Percentiles rank a stretch among this genome's conserved stretches.
phyloP scores from a whole-genome alignment of 352 stramenopile species.

The Phytophthora tubulina region DNA sequence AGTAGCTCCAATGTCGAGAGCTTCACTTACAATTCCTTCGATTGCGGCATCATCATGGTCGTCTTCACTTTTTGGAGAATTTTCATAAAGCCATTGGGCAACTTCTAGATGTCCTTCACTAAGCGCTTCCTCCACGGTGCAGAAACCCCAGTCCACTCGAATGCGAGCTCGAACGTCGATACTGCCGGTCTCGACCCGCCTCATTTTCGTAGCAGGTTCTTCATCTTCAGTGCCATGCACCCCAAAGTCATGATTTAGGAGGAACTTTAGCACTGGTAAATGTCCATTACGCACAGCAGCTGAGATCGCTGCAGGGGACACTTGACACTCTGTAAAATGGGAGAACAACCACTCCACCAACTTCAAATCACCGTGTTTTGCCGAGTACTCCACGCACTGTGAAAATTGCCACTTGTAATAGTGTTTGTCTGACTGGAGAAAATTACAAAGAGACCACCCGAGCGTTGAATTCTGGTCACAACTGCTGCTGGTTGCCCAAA shows the following conservation, averaged over 20 bases:
- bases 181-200: too few species aligned
- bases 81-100: not conserved
- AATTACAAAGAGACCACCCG: constrained; percentile 3
- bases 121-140: not conserved
- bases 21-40: not conserved
- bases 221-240: not conserved
- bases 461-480: not conserved
- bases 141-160: not conserved
- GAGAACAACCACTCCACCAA: not conserved
- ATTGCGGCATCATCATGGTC: not conserved
- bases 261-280: not conserved
- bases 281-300: not conserved
- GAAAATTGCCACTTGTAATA: constrained; percentile 17
- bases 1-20: not conserved
- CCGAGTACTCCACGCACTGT: not conserved
- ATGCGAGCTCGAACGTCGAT: not conserved
- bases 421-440: not conserved
- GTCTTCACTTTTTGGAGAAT: not conserved
- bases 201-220: too few species aligned
- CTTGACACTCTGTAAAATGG: not conserved
- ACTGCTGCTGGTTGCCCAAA: not conserved
- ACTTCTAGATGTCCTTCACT: not conserved
- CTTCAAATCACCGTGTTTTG: not conserved
- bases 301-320: not conserved
- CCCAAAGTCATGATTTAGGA: too few species aligned